These are phyloP conservation scores for Cenchrus purpureus DNA, from an alignment of 176 grass and related monocot genomes.

Conservation along the genomic window DNA sequence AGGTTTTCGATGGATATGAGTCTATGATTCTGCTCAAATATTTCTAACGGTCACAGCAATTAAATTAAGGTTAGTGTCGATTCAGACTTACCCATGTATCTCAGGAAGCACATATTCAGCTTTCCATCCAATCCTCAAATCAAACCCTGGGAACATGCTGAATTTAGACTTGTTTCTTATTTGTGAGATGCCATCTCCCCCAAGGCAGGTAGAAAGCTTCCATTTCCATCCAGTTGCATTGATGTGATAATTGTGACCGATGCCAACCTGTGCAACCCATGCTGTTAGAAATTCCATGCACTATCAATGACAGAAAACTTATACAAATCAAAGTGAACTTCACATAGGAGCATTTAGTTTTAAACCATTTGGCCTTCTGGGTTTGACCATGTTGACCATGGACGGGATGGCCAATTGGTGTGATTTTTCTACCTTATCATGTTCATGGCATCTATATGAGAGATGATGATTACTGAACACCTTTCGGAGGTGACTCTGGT, in stretches of 20 bases:
- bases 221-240: conserved; percentile 94
- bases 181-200: conserved; percentile 87
- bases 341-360: background rate
- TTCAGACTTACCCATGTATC: conserved; percentile 77
- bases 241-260: conserved; percentile 83
- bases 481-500: background rate
- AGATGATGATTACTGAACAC: background rate
- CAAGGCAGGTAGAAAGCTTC: conserved; percentile 89
- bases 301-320: conserved; percentile 2
- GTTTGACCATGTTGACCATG: background rate
- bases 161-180: conserved; percentile 91
- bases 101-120: conserved; percentile 94
- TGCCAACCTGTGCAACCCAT: conserved; percentile 62
- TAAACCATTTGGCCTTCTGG: background rate
- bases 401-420: background rate
- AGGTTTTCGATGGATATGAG: background rate
- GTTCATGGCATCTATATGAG: background rate
- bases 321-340: background rate
- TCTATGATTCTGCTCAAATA: background rate
- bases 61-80: background rate
- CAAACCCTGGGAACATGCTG: conserved; percentile 86
- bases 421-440: background rate
- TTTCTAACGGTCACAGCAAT: background rate
- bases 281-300: conserved; percentile 16
- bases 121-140: conserved; percentile 94